Base-by-base conservation (phyloP, 768 basidiomycete species). In the Psilocybe tampanensis region DNA sequence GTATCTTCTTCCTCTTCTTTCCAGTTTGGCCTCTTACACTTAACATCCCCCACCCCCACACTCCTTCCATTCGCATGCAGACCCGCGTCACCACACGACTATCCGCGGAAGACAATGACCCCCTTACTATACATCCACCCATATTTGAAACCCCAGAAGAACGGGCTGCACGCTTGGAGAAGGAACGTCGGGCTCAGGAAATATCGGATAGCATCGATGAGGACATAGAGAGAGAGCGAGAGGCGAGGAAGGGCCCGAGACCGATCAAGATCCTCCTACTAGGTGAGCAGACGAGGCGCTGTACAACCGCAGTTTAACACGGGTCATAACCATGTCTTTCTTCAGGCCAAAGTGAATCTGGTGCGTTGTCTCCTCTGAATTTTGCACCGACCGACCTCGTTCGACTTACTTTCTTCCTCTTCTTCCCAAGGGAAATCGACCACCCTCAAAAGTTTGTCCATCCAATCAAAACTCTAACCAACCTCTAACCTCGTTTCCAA, bases 271-370 rank as follows among this genome's bases (percentile, higher is more conserved):
- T 88, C 19, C 72, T 88, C 7, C 69, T 88, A 1, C 75, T 88
- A 21, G 86, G 86, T 87, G 60, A 63, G 81, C 34, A 24, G 29
- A 47, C 24, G 22, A 34, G 15, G 17, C 6, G 17, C 8, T 18
- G 8, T 41, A 39, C 9, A 8, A 23, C 13, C 13, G 22, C 23
- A 3, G 19, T 49, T 42, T 8, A 18, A 34, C n/a, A 23, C 34
- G 15, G 21, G 21, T 24, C 44, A n/a, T 52, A 24, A 50, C 33
- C n/a, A 21, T 12, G 12, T 24, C 13, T 34, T 19, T 26, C 44
- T 22, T 5, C 19, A 86, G 90, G 90, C 19, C 90, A 92, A 74
- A 89, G 87, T 66, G 90, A 92, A 78, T 90, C 88, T 55, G 89
- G 89, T 90, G 72, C 52, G 81, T 66, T 33, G 1, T 32, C 26